These are phyloP conservation scores for Talaromyces adpressus DNA, from an alignment of 495 filamentous ascomycete genomes.

Conservation along the genomic window DNA sequence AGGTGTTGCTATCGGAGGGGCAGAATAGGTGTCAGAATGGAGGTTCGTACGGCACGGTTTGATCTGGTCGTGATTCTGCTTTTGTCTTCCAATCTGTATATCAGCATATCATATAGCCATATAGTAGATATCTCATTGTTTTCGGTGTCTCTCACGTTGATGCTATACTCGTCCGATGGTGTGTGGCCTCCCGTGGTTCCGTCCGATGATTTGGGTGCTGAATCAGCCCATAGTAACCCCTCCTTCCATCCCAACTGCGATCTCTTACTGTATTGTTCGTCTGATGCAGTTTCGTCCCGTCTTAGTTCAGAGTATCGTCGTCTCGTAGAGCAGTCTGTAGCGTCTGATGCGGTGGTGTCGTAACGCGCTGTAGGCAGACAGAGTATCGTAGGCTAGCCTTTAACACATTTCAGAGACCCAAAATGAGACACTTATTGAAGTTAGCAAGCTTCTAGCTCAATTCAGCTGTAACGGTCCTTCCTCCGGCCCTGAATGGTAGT, in stretches of 20 bases:
- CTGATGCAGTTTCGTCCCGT: not conserved
- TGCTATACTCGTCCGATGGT: not conserved
- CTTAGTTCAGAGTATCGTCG: not conserved
- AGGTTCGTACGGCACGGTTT: not conserved
- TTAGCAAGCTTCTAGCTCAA: not conserved
- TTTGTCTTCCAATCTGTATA: not conserved
- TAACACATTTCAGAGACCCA: not conserved
- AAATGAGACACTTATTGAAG: not conserved
- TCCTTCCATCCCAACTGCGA: not conserved
- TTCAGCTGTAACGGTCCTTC: not conserved
- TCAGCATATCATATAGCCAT: not conserved
- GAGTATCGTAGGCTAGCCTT: not conserved
- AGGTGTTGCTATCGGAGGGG: not conserved
- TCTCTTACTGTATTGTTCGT: not conserved
- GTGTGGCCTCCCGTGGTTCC: not conserved
- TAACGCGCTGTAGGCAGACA: not conserved
- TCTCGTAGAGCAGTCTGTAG: not conserved
- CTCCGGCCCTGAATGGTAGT: not conserved
- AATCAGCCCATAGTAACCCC: not conserved
- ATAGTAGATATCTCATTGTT: not conserved
- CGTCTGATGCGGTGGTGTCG: not conserved
- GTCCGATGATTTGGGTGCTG: not conserved
- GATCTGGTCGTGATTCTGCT: not conserved
- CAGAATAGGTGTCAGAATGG: conserved; percentile 1
- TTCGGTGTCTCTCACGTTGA: not conserved